Evolutionary conservation across 345 rosid species (phyloP), one percentile per base, ranked within the genome.

Genomic region (Camelina laxa): DNA sequence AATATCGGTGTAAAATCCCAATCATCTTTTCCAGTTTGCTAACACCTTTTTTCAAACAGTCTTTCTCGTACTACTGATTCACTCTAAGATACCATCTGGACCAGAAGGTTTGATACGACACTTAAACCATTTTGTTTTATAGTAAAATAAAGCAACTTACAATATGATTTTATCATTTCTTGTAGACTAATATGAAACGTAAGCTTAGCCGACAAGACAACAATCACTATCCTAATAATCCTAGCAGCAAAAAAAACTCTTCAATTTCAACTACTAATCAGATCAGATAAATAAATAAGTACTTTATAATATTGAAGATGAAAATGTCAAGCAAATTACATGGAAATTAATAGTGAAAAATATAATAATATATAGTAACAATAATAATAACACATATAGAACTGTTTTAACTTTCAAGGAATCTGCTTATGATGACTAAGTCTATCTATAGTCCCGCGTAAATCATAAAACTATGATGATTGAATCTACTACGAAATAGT

Each of bases 121-220:
- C 12, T 39, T 49, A 6, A 10, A 27, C 30, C 30, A 0, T 39
- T 36, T 15, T 21, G 21, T 7, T 48, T n/a, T 16, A 9, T 10
- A 30, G 14, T 4, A 22, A 22, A 53, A 8, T 60, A 7, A 36
- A 60, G 27, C 9, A 59, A 48, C n/a, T 51, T 55, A 33, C 33
- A 31, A 19, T 66, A 57, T 15, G 66, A 38, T 9, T 38, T 38
- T 19, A 50, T 27, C 4, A 63, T 30, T 6, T 73, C 65, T 45
- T 65, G 17, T 39, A 60, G 56, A 72, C 61, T 50, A 36, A n/a
- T 17, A n/a, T 24, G 9, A 62, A 39, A 53, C 69, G 9, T 27
- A 13, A 73, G 13, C 78, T 74, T 74, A 58, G 58, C 12, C n/a
- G 0, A 63, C 53, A 76, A 76, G 75, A 66, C 53, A 39, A 61